Evolutionary conservation across 192 early-diverging fungal species (phyloP).

Genomic region (Coemansia sp.): DNA sequence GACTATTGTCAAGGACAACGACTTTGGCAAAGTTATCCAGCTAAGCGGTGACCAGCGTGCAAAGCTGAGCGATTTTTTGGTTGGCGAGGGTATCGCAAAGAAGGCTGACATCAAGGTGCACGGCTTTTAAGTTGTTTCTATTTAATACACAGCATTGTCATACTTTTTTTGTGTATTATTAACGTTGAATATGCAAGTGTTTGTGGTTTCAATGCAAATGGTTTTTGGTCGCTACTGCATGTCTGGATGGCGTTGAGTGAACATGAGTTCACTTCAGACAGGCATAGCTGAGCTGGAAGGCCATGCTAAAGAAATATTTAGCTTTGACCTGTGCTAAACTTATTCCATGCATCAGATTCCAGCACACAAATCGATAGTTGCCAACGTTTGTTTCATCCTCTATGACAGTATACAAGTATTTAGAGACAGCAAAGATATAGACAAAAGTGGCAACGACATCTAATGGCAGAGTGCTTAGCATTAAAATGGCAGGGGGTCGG

Average conservation of each 20-base stretch:
- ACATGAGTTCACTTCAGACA: slow-evolving; percentile 94
- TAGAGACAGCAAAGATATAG: slow-evolving; percentile 16
- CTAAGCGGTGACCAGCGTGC: slow-evolving; percentile 92
- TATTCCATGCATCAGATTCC: slow-evolving; percentile 59
- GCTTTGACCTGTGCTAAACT: slow-evolving; percentile 72
- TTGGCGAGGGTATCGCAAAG: slow-evolving; percentile 73
- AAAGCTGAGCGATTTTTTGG: slow-evolving; percentile 79
- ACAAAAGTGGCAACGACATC: slow-evolving; percentile 55
- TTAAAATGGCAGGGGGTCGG: slow-evolving; percentile 92
- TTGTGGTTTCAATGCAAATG: slow-evolving; percentile 85
- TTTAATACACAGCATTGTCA: background rate
- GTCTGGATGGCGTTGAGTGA: slow-evolving; percentile 83
- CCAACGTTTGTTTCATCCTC: slow-evolving; percentile 69
- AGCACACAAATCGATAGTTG: slow-evolving; percentile 88
- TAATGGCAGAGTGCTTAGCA: slow-evolving; percentile 88
- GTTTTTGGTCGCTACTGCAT: slow-evolving; percentile 80
- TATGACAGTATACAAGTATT: slow-evolving; percentile 5
- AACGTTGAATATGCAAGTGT: background rate
- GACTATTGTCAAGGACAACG: slow-evolving; percentile 89
- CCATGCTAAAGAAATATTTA: slow-evolving; percentile 86
- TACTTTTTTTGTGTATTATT: slow-evolving; percentile 2
- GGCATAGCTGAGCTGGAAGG: slow-evolving; percentile 86
- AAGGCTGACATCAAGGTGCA: slow-evolving; percentile 91
- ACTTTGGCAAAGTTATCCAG: slow-evolving; percentile 90
- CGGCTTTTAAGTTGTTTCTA: slow-evolving; percentile 76